Evolutionary conservation across 2,329 filamentous ascomycete species (phyloP).

Genomic region (Verticillium albo-atrum): DNA sequence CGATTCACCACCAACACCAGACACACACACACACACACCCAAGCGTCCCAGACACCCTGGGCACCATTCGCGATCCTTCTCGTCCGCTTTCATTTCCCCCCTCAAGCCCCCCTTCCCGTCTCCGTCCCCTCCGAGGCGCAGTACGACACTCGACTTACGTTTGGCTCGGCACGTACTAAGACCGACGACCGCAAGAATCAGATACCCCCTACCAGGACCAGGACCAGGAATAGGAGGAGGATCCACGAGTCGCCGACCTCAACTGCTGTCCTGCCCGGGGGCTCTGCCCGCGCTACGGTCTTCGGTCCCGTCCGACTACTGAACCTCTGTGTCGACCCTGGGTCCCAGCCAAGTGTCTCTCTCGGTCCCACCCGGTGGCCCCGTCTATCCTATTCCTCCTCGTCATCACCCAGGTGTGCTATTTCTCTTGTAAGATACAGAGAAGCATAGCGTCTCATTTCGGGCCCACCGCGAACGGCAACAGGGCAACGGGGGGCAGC

Average conservation of each 20-base stretch:
- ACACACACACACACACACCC: not conserved
- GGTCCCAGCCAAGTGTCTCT: not conserved
- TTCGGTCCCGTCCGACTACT: not conserved
- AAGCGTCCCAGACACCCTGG: slow-evolving; percentile 1
- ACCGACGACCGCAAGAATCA: not conserved
- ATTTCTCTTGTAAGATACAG: not conserved
- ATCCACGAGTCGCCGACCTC: not conserved
- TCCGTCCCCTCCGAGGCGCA: not conserved
- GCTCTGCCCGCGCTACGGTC: not conserved
- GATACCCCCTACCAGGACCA: not conserved
- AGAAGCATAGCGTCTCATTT: not conserved
- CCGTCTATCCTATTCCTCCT: not conserved
- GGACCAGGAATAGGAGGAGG: no score
- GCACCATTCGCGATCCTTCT: slow-evolving; percentile 1
- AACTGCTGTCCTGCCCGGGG: not conserved
- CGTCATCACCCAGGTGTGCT: not conserved
- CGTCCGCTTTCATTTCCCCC: slow-evolving; percentile 10
- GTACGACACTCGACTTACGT: not conserved
- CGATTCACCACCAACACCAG: not conserved
- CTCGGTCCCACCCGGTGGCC: not conserved
- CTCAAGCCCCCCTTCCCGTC: slow-evolving; percentile 1
- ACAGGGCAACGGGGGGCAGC: not conserved
- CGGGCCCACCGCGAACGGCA: not conserved
- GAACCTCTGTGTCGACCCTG: not conserved
- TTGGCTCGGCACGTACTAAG: not conserved